Evolutionary conservation across 2,329 filamentous ascomycete species (phyloP).

Genomic region (Corniculantispora saksenae): DNA sequence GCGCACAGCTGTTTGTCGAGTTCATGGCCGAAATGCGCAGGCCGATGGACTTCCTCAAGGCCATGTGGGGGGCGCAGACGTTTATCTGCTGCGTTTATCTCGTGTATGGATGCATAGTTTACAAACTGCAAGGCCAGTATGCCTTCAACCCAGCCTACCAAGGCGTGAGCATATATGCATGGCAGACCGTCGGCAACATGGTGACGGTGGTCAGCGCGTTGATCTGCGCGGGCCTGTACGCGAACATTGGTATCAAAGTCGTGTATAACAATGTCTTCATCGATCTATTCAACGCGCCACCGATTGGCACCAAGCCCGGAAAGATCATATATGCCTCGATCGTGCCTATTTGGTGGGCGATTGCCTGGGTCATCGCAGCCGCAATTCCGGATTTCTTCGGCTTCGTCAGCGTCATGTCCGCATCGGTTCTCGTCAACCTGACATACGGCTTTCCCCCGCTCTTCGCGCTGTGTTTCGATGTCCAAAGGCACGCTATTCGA

Average conservation of each 20-base stretch:
- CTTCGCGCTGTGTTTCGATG: conserved; percentile 24
- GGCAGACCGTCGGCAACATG: conserved; percentile 48
- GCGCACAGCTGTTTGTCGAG: conserved; percentile 58
- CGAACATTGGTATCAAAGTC: conserved; percentile 56
- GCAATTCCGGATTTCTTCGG: conserved; percentile 54
- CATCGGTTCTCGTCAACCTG: conserved; percentile 58
- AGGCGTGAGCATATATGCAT: conserved; percentile 42
- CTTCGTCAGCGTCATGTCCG: conserved; percentile 50
- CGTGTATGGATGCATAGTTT: conserved; percentile 40
- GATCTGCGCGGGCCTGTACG: conserved; percentile 51
- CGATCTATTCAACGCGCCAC: conserved; percentile 50
- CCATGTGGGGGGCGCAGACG: conserved; percentile 41
- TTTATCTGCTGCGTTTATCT: conserved; percentile 46
- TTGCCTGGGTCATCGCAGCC: conserved; percentile 56
- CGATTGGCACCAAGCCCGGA: conserved; percentile 47
- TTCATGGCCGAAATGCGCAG: conserved; percentile 55
- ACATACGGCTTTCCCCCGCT: conserved; percentile 59
- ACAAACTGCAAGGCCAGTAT: conserved; percentile 50
- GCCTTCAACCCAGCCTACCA: conserved; percentile 45
- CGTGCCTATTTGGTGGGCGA: conserved; percentile 57
- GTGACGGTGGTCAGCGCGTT: conserved; percentile 44
- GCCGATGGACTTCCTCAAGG: conserved; percentile 46
- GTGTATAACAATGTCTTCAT: conserved; percentile 55
- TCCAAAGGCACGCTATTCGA: conserved; percentile 24
- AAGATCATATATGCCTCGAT: conserved; percentile 51